Percentiles rank a stretch among this genome's conserved stretches.
phyloP scores from a whole-genome alignment of 1,284 basidiomycete genomes.

The Taiwanofungus camphoratus region DNA sequence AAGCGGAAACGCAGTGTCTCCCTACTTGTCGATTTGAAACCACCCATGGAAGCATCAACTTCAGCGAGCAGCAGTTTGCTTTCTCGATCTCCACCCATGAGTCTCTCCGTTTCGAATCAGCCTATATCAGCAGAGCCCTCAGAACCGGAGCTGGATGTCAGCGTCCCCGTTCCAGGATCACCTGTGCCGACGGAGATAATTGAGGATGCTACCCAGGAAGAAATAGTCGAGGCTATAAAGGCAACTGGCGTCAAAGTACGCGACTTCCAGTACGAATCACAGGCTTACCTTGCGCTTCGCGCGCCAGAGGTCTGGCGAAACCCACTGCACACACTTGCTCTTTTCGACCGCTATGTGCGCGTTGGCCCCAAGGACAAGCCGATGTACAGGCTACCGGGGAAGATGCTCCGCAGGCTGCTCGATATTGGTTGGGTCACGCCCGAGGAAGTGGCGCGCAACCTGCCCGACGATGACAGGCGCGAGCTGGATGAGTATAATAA shows the following conservation, averaged over 20 bases:
- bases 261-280: constrained; percentile 39
- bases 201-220: constrained; percentile 20
- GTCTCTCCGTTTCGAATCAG: not conserved
- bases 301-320: constrained; percentile 20
- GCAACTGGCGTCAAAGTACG: constrained; percentile 42
- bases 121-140: not conserved
- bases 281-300: constrained; percentile 6
- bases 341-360: constrained; percentile 22
- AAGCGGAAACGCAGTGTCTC: too few species aligned
- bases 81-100: constrained; percentile 11
- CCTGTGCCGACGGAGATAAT: constrained; percentile 37
- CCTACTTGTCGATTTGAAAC: too few species aligned
- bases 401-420: constrained; percentile 40
- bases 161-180: too few species aligned
- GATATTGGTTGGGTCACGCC: constrained; percentile 42
- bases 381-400: constrained; percentile 35
- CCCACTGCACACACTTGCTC: constrained; percentile 17
- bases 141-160: not conserved
- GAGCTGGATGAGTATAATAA: constrained; percentile 34
- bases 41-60: too few species aligned
- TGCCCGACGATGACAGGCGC: constrained; percentile 37
- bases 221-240: constrained; percentile 28
- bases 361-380: constrained; percentile 19
- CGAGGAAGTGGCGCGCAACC: constrained; percentile 34
- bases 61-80: too few species aligned